phyloP scores from a whole-genome alignment of 805 yeast genomes.

The Hermanozyma aechmeae region DNA sequence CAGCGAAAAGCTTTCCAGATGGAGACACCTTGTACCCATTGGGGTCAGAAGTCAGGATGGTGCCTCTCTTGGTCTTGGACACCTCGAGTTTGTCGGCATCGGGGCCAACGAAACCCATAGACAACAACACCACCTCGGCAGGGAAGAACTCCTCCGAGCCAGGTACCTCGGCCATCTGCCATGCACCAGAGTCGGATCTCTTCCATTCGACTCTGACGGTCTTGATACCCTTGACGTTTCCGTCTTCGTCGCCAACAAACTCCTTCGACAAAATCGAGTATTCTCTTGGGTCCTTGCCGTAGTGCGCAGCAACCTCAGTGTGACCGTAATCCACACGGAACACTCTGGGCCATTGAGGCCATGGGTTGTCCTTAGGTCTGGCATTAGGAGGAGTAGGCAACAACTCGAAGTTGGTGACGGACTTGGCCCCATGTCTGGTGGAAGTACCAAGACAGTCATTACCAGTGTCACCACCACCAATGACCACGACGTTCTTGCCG shows the following conservation, averaged over 20 bases:
- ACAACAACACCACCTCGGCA: slow-evolving; percentile 86
- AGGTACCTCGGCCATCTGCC: slow-evolving; percentile 99
- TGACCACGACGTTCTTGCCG: slow-evolving; percentile 89
- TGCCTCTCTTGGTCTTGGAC: slow-evolving; percentile 75
- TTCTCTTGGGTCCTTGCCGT: slow-evolving; percentile 96
- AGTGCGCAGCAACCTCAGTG: slow-evolving; percentile 87
- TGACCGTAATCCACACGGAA: slow-evolving; percentile 98
- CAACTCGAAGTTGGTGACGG: slow-evolving; percentile 88
- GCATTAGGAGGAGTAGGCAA: slow-evolving; percentile 84
- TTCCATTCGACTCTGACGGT: slow-evolving; percentile 98
- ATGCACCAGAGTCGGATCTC: slow-evolving; percentile 87
- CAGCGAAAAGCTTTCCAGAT: slow-evolving; percentile 72
- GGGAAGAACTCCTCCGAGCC: slow-evolving; percentile 90
- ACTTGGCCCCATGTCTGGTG: slow-evolving; percentile 93
- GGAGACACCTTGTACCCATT: slow-evolving; percentile 57
- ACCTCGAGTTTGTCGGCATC: slow-evolving; percentile 69
- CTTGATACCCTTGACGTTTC: slow-evolving; percentile 90
- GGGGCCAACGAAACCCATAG: slow-evolving; percentile 98
- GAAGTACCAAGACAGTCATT: slow-evolving; percentile 97
- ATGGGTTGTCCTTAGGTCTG: slow-evolving; percentile 91
- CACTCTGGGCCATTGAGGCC: slow-evolving; percentile 99
- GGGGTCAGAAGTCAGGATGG: slow-evolving; percentile 55
- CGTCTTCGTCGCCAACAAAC: slow-evolving; percentile 89
- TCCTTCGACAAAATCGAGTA: slow-evolving; percentile 93
- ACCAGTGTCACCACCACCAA: slow-evolving; percentile 99